Evolutionary conservation across 352 stramenopile species (phyloP).

Genomic region (Pythium periplocum): DNA sequence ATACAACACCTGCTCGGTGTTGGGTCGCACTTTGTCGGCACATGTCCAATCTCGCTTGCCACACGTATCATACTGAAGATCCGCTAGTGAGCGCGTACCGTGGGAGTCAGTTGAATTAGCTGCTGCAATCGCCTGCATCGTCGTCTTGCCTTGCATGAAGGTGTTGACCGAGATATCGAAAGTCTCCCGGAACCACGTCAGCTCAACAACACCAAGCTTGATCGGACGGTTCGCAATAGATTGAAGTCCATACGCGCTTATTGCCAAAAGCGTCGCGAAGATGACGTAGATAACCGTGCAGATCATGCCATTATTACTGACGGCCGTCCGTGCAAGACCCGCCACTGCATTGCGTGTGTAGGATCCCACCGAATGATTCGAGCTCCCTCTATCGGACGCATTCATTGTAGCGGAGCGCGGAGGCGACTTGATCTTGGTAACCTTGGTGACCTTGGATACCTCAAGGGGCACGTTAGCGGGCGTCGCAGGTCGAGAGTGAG

Average conservation of each 20-base stretch:
- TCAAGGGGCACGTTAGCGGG: no score
- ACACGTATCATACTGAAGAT: constrained; percentile 20
- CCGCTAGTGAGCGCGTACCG: constrained; percentile 12
- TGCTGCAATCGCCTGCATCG: background rate
- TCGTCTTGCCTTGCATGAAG: constrained; percentile 13
- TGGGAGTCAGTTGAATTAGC: constrained; percentile 1
- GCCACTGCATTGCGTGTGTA: no score
- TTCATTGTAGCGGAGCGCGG: no score
- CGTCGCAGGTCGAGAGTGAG: no score
- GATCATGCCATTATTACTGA: constrained; percentile 11
- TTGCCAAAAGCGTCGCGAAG: constrained; percentile 12
- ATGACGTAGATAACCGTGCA: constrained; percentile 9
- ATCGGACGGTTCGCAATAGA: constrained; percentile 14
- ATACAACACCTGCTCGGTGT: constrained; percentile 12
- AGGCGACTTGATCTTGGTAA: no score
- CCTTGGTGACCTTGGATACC: no score
- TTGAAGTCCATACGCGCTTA: constrained; percentile 16
- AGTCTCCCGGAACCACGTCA: constrained; percentile 13
- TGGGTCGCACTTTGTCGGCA: constrained; percentile 11
- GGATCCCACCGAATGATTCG: no score
- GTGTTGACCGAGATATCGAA: constrained; percentile 15
- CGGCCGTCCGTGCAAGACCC: background rate
- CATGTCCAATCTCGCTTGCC: constrained; percentile 10
- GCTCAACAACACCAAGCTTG: constrained; percentile 13
- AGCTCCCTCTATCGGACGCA: no score